Base-by-base conservation (phyloP, 108 stramenopile genomes). In the Skeletonema grethae region DNA sequence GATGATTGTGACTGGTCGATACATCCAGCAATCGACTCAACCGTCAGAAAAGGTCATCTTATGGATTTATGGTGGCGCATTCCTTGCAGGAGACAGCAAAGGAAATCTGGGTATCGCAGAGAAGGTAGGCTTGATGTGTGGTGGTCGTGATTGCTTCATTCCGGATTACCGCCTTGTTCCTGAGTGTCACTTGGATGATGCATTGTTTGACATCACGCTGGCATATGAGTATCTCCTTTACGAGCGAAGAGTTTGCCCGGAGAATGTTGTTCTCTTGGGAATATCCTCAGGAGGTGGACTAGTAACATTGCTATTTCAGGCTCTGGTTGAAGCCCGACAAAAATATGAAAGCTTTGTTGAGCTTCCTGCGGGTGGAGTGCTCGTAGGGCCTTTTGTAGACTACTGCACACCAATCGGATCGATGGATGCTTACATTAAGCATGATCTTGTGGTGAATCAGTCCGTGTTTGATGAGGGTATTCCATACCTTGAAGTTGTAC, bases 21-120 rank as follows among this genome's bases (percentile, higher is more conserved):
- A 65, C 57, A 65, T 91, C 12, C 87, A 88, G 56, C 77, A 77
- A 20, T 60, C 60, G 8, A 50, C 69, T 22, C 65, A 63, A 45
- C 80, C 76, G 24, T 80, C 78, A 5, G 57, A 85, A 25, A 85
- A 86, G 57, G 77, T 89, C 7, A 75, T 93, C 10, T 86, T 89
- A 72, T 93, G 89, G 89, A 64, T 93, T 5, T 93, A 85, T 46
- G 92, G 92, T 43, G 92, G 92, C 12, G 92, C 92, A 35, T 93
- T 83, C 76, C 57, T 93, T 30, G 83, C 79, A 9, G 92, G 92
- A 46, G 88, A 90, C 66, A 73, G 67, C 25, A 63, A 72, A 39
- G 92, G 92, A 29, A 93, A 93, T 80, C 45, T 83, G 29, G 67
- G 80, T 10, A 70, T 63, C 61, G 77, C 82, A 20, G 78, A 82